These are phyloP conservation scores for Rhizoclosmatium sp. DNA, from an alignment of 192 early-diverging fungal species.

Conservation along the genomic window DNA sequence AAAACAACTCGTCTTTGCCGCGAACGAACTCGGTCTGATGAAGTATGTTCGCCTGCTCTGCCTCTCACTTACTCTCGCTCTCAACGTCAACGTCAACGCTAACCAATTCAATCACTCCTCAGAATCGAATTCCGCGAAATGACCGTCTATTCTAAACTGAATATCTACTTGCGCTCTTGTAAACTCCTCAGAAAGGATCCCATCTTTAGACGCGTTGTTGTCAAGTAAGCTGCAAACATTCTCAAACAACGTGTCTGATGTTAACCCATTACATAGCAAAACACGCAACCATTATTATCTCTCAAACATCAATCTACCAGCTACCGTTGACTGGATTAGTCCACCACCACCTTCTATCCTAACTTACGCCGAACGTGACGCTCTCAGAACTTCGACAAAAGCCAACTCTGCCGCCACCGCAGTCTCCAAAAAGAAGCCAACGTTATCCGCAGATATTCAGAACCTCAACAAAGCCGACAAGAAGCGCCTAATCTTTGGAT, in stretches of 20 bases:
- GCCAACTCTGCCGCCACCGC: neutral
- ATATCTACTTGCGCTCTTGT: neutral
- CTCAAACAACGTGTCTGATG: neutral
- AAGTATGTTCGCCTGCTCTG: neutral
- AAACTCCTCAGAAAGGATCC: neutral
- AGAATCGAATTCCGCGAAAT: neutral
- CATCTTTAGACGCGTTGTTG: slow-evolving; percentile 18
- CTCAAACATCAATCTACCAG: neutral
- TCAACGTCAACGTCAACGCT: neutral
- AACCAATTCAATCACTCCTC: neutral
- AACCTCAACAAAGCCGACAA: neutral
- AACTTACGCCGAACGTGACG: neutral
- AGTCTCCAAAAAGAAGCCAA: neutral
- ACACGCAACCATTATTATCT: slow-evolving; percentile 16
- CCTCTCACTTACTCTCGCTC: neutral
- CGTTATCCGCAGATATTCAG: neutral
- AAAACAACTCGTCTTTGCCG: neutral
- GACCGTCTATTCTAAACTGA: slow-evolving; percentile 7
- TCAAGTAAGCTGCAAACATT: slow-evolving; percentile 18
- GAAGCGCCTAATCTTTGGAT: slow-evolving; percentile 1
- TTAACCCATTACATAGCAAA: neutral
- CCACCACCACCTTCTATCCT: neutral
- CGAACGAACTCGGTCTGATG: neutral
- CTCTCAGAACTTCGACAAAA: neutral
- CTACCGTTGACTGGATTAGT: slow-evolving; percentile 9